Percentiles rank a stretch among this genome's conserved stretches.
phyloP scores from a whole-genome alignment of 2,329 filamentous ascomycete genomes.

The Claviceps cyperi region DNA sequence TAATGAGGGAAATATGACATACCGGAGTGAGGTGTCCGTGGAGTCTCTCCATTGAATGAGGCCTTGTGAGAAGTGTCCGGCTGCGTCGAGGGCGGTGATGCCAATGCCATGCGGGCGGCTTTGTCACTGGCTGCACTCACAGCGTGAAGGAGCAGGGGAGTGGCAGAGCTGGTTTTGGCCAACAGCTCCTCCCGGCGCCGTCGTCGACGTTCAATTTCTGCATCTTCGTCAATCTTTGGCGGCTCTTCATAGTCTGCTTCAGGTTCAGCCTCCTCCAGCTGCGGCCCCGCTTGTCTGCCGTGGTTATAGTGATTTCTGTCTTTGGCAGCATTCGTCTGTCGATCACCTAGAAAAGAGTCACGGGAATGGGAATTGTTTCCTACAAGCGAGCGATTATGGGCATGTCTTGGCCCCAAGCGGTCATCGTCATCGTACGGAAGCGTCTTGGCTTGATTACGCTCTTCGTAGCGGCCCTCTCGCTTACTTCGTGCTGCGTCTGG shows the following conservation, averaged over 20 bases:
- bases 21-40: constrained; percentile 34
- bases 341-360: constrained; percentile 51
- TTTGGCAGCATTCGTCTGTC: constrained; percentile 32
- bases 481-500: constrained; percentile 21
- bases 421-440: constrained; percentile 5
- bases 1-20: constrained; percentile 15
- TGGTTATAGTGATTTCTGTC: constrained; percentile 8
- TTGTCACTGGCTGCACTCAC: constrained; percentile 47
- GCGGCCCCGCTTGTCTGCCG: constrained; percentile 12
- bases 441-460: constrained; percentile 4
- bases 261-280: constrained; percentile 8
- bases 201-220: constrained; percentile 71
- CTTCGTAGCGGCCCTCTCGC: constrained; percentile 11
- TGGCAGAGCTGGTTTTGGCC: constrained; percentile 63
- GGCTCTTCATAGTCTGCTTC: constrained; percentile 36
- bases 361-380: constrained; percentile 42
- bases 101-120: constrained; percentile 35
- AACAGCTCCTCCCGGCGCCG: constrained; percentile 74
- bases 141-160: constrained; percentile 62
- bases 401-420: constrained; percentile 23
- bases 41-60: constrained; percentile 22
- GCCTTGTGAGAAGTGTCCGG: constrained; percentile 25
- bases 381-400: constrained; percentile 47
- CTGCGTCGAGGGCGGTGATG: constrained; percentile 37
- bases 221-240: constrained; percentile 61